Percentiles rank a stretch among this genome's conserved stretches.
Evolutionary conservation across 1,284 basidiomycete species (phyloP).

Genomic region (Wolfiporia cocos): DNA sequence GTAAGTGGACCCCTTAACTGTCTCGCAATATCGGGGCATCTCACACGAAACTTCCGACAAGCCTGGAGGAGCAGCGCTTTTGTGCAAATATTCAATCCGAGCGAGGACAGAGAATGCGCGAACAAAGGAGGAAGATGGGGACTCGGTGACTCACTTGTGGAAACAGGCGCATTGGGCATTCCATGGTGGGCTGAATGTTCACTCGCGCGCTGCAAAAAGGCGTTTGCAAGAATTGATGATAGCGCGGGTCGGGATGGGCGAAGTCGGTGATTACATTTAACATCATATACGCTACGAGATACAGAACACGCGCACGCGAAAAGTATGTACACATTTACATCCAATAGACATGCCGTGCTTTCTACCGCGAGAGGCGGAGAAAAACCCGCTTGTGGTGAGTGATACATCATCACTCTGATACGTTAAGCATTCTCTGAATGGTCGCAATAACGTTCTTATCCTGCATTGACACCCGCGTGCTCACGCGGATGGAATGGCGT

Average conservation of each 20-base stretch:
- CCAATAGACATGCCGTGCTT: no score
- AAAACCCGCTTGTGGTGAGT: no score
- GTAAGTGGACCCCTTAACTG: constrained; percentile 33
- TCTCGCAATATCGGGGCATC: neutral
- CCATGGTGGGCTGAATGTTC: constrained; percentile 67
- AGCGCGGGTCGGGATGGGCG: no score
- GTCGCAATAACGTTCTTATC: constrained; percentile 2
- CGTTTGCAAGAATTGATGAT: constrained; percentile 46
- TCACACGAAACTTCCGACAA: constrained; percentile 18
- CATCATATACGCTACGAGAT: no score
- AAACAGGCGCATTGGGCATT: constrained; percentile 61
- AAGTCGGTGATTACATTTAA: no score
- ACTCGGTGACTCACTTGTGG: constrained; percentile 10
- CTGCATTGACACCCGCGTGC: constrained; percentile 4
- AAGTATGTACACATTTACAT: no score
- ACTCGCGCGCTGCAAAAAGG: constrained; percentile 55
- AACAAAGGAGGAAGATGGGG: constrained; percentile 10
- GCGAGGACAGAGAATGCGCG: constrained; percentile 16
- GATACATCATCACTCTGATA: no score
- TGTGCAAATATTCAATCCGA: constrained; percentile 41
- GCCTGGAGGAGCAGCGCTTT: constrained; percentile 48
- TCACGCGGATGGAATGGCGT: constrained; percentile 9
- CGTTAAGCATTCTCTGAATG: constrained; percentile 4
- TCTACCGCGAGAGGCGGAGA: no score
- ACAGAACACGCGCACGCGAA: no score